Evolutionary conservation across 768 basidiomycete species (phyloP), one percentile per base, ranked within the genome.

Genomic region (Amanita thiersii): DNA sequence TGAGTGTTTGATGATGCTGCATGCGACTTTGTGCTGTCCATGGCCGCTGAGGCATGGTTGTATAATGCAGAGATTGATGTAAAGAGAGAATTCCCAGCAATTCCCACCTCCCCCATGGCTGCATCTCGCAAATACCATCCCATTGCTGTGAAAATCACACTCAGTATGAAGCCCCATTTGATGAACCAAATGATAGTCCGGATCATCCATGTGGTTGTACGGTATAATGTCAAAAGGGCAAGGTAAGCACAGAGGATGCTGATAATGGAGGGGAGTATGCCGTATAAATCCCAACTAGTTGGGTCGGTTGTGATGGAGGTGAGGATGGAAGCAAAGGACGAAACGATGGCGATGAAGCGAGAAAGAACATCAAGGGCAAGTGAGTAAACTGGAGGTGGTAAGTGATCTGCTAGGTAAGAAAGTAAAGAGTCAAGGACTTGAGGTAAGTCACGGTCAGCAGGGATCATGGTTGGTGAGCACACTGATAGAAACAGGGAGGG

Each of bases 171-270:
- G 17, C 80, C 81, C 86, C 86, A 90, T 60, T 90, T 90, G 52
- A 84, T 56, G 52, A 86, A 71, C 69, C 74, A 86, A 49, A 86
- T 57, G 19, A 61, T 64, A 24, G 74, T 75, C 46, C 82, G 73
- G 48, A 88, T 60, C 51, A 83, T 67, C 79, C 82, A 88, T 17
- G 70, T 71, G 9, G 86, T 80, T 3, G 87, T 88, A 46, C 84
- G 81, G 61, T 87, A 87, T 39, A 87, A 59, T 55, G 78, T 85
- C 30, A 79, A 47, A n/a, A 90, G 66, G 3, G 84, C 83, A 46
- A 87, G 69, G 59, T 89, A 90, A 14, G 84, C 79, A 3, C 73
- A 69, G 39, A 88, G 58, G 21, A 89, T 58, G 45, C 75, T 81
- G 53, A 90, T 75, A 53, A 88, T 60, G 0, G 86, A 86, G 5